A percentile compares a stretch with the other conserved stretches of the same genome.
phyloP scores from a whole-genome alignment of 345 rosid genomes.

The Turnera subulata region DNA sequence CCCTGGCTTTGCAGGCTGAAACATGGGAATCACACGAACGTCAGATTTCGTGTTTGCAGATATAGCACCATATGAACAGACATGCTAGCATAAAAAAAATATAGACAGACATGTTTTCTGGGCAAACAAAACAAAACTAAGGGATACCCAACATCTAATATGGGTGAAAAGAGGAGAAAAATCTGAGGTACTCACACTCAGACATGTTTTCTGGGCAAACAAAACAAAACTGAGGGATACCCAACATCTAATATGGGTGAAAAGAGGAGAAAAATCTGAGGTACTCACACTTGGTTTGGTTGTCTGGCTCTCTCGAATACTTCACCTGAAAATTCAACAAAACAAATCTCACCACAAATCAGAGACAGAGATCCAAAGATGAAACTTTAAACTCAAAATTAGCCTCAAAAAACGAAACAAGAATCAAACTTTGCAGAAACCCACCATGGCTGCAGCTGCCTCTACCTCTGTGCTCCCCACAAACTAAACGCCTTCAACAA shows the following conservation, averaged over 20 bases:
- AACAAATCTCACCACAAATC: conserved; percentile 2
- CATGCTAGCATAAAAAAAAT: too few species aligned
- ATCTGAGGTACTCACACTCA: conserved; percentile 29
- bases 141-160: not conserved
- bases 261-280: not conserved
- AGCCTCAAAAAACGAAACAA: not conserved
- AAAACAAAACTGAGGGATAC: not conserved
- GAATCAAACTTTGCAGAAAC: not conserved
- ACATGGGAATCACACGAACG: not conserved
- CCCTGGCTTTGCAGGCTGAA: conserved; percentile 77
- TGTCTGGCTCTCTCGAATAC: conserved; percentile 71
- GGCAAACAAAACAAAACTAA: not conserved
- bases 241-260: not conserved
- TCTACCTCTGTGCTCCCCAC: not conserved
- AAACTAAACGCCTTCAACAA: not conserved
- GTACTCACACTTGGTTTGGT: conserved; percentile 66
- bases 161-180: not conserved
- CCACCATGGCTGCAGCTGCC: conserved; percentile 13
- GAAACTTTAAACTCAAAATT: not conserved
- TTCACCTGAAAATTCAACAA: conserved; percentile 45
- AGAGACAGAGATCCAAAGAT: not conserved
- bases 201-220: not conserved
- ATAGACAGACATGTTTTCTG: too few species aligned
- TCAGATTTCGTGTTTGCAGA: conserved; percentile 7
- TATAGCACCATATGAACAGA: too few species aligned